Evolutionary conservation across 2,329 filamentous ascomycete species (phyloP).

Genomic region (Cryphonectria naterciae): DNA sequence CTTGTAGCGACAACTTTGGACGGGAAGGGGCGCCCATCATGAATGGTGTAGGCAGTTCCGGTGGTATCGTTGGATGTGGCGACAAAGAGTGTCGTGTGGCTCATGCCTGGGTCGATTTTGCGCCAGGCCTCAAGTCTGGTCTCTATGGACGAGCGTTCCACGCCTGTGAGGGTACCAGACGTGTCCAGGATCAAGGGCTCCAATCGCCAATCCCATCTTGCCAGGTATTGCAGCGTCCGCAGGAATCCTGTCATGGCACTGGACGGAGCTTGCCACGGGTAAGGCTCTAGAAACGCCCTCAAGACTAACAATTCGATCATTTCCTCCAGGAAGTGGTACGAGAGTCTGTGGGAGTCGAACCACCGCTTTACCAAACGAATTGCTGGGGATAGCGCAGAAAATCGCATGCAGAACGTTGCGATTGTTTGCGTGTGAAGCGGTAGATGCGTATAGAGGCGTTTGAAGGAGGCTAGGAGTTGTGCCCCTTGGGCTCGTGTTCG

Average conservation of each 20-base stretch:
- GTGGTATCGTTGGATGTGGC: conserved; percentile 78
- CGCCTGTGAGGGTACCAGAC: conserved; percentile 63
- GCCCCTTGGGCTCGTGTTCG: conserved; percentile 71
- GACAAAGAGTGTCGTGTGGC: conserved; percentile 78
- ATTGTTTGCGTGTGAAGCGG: conserved; percentile 84
- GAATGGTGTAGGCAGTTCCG: conserved; percentile 80
- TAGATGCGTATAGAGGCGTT: conserved; percentile 70
- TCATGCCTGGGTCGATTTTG: conserved; percentile 86
- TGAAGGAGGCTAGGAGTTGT: conserved; percentile 70
- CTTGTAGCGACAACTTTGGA: conserved; percentile 82
- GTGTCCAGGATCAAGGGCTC: conserved; percentile 83
- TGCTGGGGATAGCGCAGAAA: conserved; percentile 77
- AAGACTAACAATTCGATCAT: conserved; percentile 83
- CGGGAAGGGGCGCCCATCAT: conserved; percentile 55
- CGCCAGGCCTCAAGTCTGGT: conserved; percentile 83
- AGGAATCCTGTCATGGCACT: conserved; percentile 81
- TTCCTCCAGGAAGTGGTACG: conserved; percentile 75
- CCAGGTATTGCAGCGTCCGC: conserved; percentile 76
- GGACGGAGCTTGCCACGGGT: conserved; percentile 79
- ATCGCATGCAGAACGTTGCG: conserved; percentile 77
- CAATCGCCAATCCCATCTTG: conserved; percentile 89
- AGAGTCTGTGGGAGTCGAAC: conserved; percentile 83
- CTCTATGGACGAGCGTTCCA: conserved; percentile 65
- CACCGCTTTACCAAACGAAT: conserved; percentile 87
- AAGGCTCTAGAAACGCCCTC: conserved; percentile 77